Evolutionary conservation across 768 basidiomycete species (phyloP).

Genomic region (Termitomyces sp.): DNA sequence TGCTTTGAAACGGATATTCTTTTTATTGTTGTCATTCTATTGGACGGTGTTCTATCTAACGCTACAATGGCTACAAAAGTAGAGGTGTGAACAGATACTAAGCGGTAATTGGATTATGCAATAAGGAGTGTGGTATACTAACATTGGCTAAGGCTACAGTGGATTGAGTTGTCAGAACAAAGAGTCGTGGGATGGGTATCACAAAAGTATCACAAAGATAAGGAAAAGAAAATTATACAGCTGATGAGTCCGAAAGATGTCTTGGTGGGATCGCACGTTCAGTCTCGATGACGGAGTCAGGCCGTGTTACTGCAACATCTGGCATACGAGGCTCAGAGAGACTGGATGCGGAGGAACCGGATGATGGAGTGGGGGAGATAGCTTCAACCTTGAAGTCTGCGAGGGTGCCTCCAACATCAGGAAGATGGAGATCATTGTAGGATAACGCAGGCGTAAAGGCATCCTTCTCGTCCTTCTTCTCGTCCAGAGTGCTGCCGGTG

Average conservation of each 20-base stretch:
- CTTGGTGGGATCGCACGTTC: slow-evolving; percentile 2
- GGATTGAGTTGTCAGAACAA: not conserved
- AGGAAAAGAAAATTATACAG: not conserved
- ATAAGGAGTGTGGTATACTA: slow-evolving; percentile 11
- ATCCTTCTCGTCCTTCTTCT: slow-evolving; percentile 28
- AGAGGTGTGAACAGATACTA: not conserved
- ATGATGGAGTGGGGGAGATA: slow-evolving; percentile 30
- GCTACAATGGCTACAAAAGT: slow-evolving; percentile 12
- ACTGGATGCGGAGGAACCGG: slow-evolving; percentile 34
- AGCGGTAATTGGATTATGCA: not conserved
- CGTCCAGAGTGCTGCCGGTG: slow-evolving; percentile 29
- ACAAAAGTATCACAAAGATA: not conserved
- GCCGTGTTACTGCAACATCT: slow-evolving; percentile 20
- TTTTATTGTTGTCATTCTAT: slow-evolving; percentile 3
- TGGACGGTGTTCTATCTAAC: not conserved
- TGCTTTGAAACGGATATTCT: not conserved
- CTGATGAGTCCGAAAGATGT: slow-evolving; percentile 10
- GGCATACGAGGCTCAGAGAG: slow-evolving; percentile 10
- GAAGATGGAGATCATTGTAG: slow-evolving; percentile 30
- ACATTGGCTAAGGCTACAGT: slow-evolving; percentile 16
- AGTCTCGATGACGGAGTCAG: slow-evolving; percentile 24
- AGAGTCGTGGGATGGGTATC: slow-evolving; percentile 2
- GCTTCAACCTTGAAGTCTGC: slow-evolving; percentile 29
- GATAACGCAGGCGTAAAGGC: slow-evolving; percentile 27
- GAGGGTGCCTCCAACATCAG: slow-evolving; percentile 36